Percentiles rank a stretch among this genome's conserved stretches.
These are phyloP conservation scores for Vigna trinervia DNA, from an alignment of 306 rosid genomes.

Conservation along the genomic window DNA sequence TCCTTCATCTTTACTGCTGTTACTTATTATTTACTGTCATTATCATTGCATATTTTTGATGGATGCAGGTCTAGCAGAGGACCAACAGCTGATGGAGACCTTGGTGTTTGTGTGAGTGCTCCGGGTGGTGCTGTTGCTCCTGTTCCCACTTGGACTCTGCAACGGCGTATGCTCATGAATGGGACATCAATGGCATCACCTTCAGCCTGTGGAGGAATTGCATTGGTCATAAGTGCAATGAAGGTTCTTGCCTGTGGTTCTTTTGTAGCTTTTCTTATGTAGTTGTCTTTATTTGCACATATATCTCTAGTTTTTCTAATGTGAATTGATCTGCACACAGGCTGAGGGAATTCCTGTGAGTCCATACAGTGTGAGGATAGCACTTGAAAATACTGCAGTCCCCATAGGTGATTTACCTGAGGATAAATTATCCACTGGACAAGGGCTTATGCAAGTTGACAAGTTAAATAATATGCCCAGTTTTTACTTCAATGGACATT, in stretches of 20 bases:
- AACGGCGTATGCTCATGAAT: slow-evolving; percentile 95
- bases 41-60: slow-evolving; percentile 34
- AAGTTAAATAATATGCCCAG: slow-evolving; percentile 63
- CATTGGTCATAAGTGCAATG: slow-evolving; percentile 92
- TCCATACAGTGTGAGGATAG: slow-evolving; percentile 87
- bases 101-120: slow-evolving; percentile 93
- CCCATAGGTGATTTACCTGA: slow-evolving; percentile 77
- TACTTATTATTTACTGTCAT: slow-evolving; percentile 25
- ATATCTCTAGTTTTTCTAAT: slow-evolving; percentile 40
- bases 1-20: slow-evolving; percentile 29
- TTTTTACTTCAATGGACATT: slow-evolving; percentile 37
- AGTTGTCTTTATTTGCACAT: slow-evolving; percentile 34
- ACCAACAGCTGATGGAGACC: slow-evolving; percentile 96
- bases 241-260: slow-evolving; percentile 63
- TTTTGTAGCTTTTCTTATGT: slow-evolving; percentile 39
- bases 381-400: slow-evolving; percentile 87
- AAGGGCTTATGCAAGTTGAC: slow-evolving; percentile 99
- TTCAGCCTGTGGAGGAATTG: slow-evolving; percentile 97
- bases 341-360: slow-evolving; percentile 89
- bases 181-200: slow-evolving; percentile 99
- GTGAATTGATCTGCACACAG: slow-evolving; percentile 54
- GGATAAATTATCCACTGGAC: slow-evolving; percentile 91
- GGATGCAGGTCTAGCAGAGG: slow-evolving; percentile 97
- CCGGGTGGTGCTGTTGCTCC: slow-evolving; percentile 99
- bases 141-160: slow-evolving; percentile 99